Base-by-base conservation (phyloP, 2,329 filamentous ascomycete species). In the Penicillium sp. region DNA sequence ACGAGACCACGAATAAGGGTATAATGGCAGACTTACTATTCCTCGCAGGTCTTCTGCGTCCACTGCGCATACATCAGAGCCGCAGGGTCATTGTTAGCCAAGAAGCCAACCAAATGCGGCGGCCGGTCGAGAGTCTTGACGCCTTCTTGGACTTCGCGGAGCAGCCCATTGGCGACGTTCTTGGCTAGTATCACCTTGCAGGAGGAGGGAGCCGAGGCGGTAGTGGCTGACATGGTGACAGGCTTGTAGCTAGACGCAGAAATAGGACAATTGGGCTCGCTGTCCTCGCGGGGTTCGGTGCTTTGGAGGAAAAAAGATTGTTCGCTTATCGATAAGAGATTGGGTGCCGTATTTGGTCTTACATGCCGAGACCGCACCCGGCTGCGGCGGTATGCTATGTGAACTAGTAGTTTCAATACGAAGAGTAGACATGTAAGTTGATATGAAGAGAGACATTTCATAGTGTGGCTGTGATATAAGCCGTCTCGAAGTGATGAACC, bases 151-250 rank as follows among this genome's bases (percentile, higher is more conserved):
- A 95, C 87, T 73, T 96, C 90, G 22, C 74, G 73, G 43, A 95
- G 78, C 42, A 96, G 77, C 45, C 77, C 78, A 73, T 89, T 93
- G 57, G 90, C 89, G 62, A 98, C 89, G 59, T 84, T 86, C 59
- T 86, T 86, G 49, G 91, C 88, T 59, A 95, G 81, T 62, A 97
- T 80, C 68, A 96, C 89, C 79, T 95, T 96, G 81, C 93, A 97
- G 63, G 86, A 67, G 28, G 69, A 51, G 18, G 64, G 60, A 18
- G 59, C 51, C 27, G 60, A 45, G 10, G 62, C 54, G 36, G 55
- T 45, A 54, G 63, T 50, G 24, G 64, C 55, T 44, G 67, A 63
- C 68, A 70, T 69, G 28, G 46, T 28, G 43, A 50, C 14, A 41
- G 26, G 28, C 29, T 32, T 42, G 34, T 40, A 23, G 29, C 36